Evolutionary conservation across 768 basidiomycete species (phyloP), one percentile per base, ranked within the genome.

Genomic region (Agaricus blazei): DNA sequence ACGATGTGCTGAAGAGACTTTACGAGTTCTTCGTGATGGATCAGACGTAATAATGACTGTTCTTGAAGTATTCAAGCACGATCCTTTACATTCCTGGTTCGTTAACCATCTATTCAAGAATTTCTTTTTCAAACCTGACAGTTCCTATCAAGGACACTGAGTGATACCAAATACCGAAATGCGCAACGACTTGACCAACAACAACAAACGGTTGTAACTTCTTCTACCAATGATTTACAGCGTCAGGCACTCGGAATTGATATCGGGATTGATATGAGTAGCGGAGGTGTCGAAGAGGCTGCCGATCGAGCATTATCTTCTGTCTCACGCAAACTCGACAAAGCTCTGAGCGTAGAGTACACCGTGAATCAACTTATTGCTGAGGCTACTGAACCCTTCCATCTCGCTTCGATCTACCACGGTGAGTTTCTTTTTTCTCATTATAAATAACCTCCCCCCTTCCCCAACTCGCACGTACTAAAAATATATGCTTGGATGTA

Each of bases 61-160:
- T 3, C 77, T 99, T 37, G 95, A 97, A 64, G 96, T 98, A 12
- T 97, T 98, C 82, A 93, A 90, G 68, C 84, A 96, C 64, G 96
- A 99, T 68, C 96, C 97, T 4, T 78, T 99, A 19, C 90, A 98
- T 63, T 87, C 84, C 29, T 98, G 96, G 95, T 93, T 48, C 36
- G 82, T 58, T 37, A n/a, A n/a, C n/a, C n/a, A n/a, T n/a, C n/a
- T n/a, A n/a, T 11, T 34, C 6, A 34, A 34, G 23, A 49, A 9
- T 27, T 4, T 51, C 2, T 51, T 46, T 29, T 47, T 61, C 28
- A 53, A 51, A n/a, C n/a, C n/a, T n/a, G n/a, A n/a, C n/a, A n/a
- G n/a, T n/a, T n/a, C n/a, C n/a, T 48, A 24, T 28, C 11, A 19
- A 91, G 88, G 90, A 87, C 87, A 2, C 86, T 86, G 63, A 90